These are phyloP conservation scores for Neurospora crassa DNA, from an alignment of 2,329 filamentous ascomycete species.

Conservation along the genomic window DNA sequence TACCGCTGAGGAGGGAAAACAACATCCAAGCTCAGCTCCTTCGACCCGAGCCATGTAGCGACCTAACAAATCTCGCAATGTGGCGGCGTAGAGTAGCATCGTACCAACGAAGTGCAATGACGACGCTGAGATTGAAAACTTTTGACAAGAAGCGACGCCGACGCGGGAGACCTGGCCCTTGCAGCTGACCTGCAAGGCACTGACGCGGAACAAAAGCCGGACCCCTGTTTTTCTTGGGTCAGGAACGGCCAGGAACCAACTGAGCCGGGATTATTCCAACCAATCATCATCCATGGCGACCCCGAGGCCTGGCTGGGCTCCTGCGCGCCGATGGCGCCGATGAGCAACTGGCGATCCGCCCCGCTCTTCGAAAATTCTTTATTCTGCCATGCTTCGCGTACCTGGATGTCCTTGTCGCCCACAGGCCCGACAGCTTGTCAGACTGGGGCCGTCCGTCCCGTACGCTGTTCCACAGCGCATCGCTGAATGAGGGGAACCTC, in stretches of 20 bases:
- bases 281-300: neutral
- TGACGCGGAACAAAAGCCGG: slow-evolving; percentile 3
- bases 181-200: slow-evolving; percentile 7
- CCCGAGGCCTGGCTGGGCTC: neutral
- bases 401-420: neutral
- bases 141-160: neutral
- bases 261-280: neutral
- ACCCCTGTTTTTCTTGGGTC: slow-evolving; percentile 3
- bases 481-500: neutral
- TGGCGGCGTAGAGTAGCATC: neutral
- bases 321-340: neutral
- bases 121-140: neutral
- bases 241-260: slow-evolving; percentile 5
- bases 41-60: neutral
- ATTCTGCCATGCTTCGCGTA: neutral
- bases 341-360: neutral
- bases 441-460: neutral
- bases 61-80: neutral
- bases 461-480: neutral
- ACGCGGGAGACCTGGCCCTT: slow-evolving; percentile 3
- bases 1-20: neutral
- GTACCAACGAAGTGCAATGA: neutral
- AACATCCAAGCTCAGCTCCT: neutral
- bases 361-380: neutral
- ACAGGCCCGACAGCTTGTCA: neutral